These are phyloP conservation scores for Pythium inflatum DNA, from an alignment of 352 stramenopile species.

Conservation along the genomic window DNA sequence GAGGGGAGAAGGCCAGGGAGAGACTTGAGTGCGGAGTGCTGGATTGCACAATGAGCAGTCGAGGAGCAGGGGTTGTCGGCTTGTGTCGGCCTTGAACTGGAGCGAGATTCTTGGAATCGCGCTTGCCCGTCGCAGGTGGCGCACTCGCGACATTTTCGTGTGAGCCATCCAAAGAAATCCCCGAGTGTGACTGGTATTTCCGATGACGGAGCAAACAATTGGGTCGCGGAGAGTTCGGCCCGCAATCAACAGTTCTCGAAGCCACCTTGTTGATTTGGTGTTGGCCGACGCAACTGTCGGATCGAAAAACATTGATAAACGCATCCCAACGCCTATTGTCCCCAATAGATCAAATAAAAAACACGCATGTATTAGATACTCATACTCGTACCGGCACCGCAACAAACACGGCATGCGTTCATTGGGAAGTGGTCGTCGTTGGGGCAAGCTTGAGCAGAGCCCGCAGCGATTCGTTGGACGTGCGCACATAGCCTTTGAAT, in stretches of 20 bases:
- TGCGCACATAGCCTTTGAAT: conserved; percentile 76
- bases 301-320: too few relatives aligned
- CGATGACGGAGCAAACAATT: background rate
- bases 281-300: too few relatives aligned
- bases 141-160: background rate
- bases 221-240: too few relatives aligned
- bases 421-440: background rate
- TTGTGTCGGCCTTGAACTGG: background rate
- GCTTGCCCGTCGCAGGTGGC: background rate
- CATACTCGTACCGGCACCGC: conserved; percentile 8
- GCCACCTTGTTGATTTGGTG: too few relatives aligned
- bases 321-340: too few relatives aligned
- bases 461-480: conserved; percentile 73
- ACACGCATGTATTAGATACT: conserved; percentile 3
- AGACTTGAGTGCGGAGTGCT: background rate
- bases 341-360: too few relatives aligned
- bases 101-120: background rate
- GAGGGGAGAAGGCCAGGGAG: background rate
- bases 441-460: conserved; percentile 45
- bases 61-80: background rate
- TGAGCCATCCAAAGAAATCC: background rate
- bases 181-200: background rate
- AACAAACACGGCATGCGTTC: background rate
- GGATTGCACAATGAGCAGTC: conserved; percentile 3
- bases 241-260: too few relatives aligned